phyloP scores from a whole-genome alignment of 768 basidiomycete genomes.

The Russula lepida region DNA sequence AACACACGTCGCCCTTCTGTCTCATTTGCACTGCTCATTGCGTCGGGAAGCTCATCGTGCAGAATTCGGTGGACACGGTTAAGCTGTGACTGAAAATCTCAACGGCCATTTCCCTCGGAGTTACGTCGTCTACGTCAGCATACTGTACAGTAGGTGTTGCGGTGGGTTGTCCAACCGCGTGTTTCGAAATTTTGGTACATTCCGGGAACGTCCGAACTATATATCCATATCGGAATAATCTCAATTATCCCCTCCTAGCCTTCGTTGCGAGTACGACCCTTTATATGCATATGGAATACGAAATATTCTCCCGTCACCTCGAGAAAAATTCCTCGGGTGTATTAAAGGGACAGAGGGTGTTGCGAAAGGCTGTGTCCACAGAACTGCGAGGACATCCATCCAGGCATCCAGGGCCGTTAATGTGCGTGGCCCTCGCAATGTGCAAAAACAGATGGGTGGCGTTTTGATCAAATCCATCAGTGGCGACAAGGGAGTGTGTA shows the following conservation, averaged over 20 bases:
- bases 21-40: too few relatives aligned
- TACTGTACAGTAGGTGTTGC: background rate
- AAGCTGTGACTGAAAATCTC: background rate
- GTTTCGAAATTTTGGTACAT: background rate
- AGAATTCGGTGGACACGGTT: background rate
- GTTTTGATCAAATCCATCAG: background rate
- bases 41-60: background rate
- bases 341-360: background rate
- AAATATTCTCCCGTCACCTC: background rate
- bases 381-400: background rate
- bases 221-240: background rate
- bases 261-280: background rate
- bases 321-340: background rate
- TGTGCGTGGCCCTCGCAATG: background rate
- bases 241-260: background rate
- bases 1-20: background rate
- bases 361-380: slow-evolving; percentile 2
- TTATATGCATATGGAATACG: background rate
- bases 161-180: background rate
- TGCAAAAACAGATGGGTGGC: background rate
- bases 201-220: slow-evolving; percentile 4
- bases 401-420: background rate
- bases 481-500: background rate
- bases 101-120: background rate
- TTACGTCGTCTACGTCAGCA: background rate